Evolutionary conservation across 1,284 basidiomycete species (phyloP).

Genomic region (Boletellus deceptivus): DNA sequence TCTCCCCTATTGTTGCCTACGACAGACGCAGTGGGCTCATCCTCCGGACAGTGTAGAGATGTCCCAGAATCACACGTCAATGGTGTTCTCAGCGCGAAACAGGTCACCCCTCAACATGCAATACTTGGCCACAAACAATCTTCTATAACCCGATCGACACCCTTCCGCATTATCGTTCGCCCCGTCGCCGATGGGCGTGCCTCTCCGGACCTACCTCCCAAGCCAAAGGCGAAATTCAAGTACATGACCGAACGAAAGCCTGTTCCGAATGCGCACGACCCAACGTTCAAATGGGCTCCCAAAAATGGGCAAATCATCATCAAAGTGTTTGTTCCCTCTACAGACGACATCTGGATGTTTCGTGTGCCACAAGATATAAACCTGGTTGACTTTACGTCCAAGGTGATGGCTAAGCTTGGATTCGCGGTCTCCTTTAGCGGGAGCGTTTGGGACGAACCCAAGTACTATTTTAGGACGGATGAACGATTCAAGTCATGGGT

Average conservation of each 20-base stretch:
- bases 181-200: constrained; percentile 16
- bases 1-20: constrained; percentile 11
- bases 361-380: constrained; percentile 33
- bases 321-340: constrained; percentile 42
- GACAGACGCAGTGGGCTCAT: constrained; percentile 11
- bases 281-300: constrained; percentile 32
- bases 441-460: constrained; percentile 31
- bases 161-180: constrained; percentile 15
- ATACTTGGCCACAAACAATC: constrained; percentile 14
- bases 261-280: neutral
- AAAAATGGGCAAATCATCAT: constrained; percentile 36
- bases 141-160: constrained; percentile 15
- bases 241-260: neutral
- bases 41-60: neutral
- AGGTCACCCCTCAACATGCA: neutral
- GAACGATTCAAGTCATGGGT: constrained; percentile 27
- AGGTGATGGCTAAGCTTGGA: constrained; percentile 37
- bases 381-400: constrained; percentile 33
- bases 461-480: constrained; percentile 28
- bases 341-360: constrained; percentile 41
- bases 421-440: constrained; percentile 36
- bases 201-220: constrained; percentile 21
- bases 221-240: constrained; percentile 10
- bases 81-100: neutral
- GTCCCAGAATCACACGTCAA: neutral